Evolutionary conservation across 768 basidiomycete species (phyloP).

Genomic region (Boletus speciosus): DNA sequence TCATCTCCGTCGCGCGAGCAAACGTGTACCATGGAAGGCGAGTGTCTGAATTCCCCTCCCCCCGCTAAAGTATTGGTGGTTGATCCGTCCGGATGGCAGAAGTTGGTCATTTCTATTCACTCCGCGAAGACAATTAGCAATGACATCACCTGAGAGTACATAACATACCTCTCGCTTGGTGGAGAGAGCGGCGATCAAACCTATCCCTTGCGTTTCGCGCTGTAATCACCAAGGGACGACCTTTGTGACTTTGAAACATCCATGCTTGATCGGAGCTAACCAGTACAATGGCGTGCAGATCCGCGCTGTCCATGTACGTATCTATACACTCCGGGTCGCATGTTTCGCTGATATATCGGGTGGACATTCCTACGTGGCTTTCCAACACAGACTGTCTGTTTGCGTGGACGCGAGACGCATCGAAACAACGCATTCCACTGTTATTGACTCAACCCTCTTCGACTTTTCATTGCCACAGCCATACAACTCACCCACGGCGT

Average conservation of each 20-base stretch:
- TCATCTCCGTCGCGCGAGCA: conserved; percentile 12
- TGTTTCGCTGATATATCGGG: not conserved
- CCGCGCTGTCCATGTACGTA: not conserved
- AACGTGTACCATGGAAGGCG: not conserved
- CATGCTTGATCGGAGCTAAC: not conserved
- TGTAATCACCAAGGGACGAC: conserved; percentile 7
- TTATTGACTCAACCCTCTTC: no score
- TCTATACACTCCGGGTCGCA: not conserved
- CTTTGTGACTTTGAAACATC: no score
- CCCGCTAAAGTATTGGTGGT: not conserved
- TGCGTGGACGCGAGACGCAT: not conserved
- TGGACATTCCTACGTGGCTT: not conserved
- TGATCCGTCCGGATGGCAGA: conserved; percentile 14
- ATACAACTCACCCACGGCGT: not conserved
- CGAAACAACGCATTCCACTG: not conserved
- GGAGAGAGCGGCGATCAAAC: conserved; percentile 1
- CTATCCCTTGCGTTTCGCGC: not conserved
- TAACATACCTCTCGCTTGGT: not conserved
- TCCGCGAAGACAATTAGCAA: conserved; percentile 2
- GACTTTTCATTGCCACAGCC: not conserved
- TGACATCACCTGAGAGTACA: conserved; percentile 7
- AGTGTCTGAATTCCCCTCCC: not conserved
- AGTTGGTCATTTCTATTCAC: not conserved
- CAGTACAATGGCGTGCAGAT: not conserved
- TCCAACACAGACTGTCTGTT: not conserved